Percentiles rank a stretch among this genome's conserved stretches.
Conservation (phyloP, 345 rosid species). For the Pistacia vera region DNA sequence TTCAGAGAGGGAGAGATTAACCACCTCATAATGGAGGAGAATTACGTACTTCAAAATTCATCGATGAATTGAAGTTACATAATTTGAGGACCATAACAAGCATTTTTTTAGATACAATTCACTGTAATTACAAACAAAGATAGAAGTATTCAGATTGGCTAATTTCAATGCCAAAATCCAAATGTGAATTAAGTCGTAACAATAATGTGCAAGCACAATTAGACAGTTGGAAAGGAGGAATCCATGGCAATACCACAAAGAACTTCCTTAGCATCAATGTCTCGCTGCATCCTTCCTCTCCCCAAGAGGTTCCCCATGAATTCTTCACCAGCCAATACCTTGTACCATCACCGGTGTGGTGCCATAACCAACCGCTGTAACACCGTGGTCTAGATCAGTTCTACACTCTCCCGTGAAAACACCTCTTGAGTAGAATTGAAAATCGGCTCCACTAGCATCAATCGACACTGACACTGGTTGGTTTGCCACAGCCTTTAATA, state of each 20-base stretch:
- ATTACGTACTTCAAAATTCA: not conserved
- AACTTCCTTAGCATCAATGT: slow-evolving; percentile 22
- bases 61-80: not conserved
- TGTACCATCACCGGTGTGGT: slow-evolving; percentile 4
- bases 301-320: slow-evolving; percentile 43
- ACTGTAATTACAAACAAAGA: not conserved
- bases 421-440: slow-evolving; percentile 35
- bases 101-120: not conserved
- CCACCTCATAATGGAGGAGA: not conserved
- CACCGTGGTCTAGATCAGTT: slow-evolving; percentile 31
- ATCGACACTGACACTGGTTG: slow-evolving; percentile 40
- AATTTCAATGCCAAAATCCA: no score
- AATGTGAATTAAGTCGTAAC: no score
- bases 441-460: slow-evolving; percentile 24
- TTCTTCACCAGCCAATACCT: slow-evolving; percentile 46
- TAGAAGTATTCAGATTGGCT: not conserved
- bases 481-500: slow-evolving; percentile 31
- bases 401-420: slow-evolving; percentile 36
- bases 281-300: slow-evolving; percentile 35
- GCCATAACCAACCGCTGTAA: slow-evolving; percentile 38
- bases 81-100: no score
- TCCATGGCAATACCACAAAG: slow-evolving; percentile 35
- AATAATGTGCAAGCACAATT: not conserved
- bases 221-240: slow-evolving; percentile 29
- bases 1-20: no score